phyloP scores from a whole-genome alignment of 371 early-diverging fungal species.

The Quaeritorhiza haematococci region DNA sequence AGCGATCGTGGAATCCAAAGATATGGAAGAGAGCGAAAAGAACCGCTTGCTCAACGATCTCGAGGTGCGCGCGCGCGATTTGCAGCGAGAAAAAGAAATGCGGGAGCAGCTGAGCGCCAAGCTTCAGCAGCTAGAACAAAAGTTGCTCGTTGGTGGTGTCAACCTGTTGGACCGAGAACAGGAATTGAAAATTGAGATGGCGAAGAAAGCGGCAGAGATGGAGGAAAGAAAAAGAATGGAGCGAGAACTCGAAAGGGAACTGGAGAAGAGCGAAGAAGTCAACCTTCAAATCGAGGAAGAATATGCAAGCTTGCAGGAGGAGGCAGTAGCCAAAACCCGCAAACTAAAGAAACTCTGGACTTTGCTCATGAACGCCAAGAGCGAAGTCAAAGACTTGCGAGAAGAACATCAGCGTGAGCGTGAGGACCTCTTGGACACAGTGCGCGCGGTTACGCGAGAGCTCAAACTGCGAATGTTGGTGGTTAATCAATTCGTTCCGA shows the following conservation, averaged over 20 bases:
- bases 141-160: slow-evolving; percentile 53
- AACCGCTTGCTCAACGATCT: slow-evolving; percentile 36
- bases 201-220: slow-evolving; percentile 34
- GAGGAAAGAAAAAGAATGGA: slow-evolving; percentile 39
- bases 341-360: slow-evolving; percentile 51
- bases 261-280: slow-evolving; percentile 40
- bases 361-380: slow-evolving; percentile 38
- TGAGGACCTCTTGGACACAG: slow-evolving; percentile 49
- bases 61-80: slow-evolving; percentile 34
- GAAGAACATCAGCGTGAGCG: slow-evolving; percentile 52
- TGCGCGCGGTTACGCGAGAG: slow-evolving; percentile 48
- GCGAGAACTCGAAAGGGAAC: slow-evolving; percentile 38
- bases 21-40: slow-evolving; percentile 45
- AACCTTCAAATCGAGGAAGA: slow-evolving; percentile 53
- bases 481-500: slow-evolving; percentile 42
- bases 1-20: slow-evolving; percentile 38
- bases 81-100: slow-evolving; percentile 40
- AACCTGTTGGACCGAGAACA: slow-evolving; percentile 43
- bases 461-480: slow-evolving; percentile 37
- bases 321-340: slow-evolving; percentile 43
- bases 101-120: slow-evolving; percentile 36
- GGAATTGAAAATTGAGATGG: slow-evolving; percentile 36
- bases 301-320: slow-evolving; percentile 49
- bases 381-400: slow-evolving; percentile 48
- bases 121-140: slow-evolving; percentile 42